Evolutionary conservation across 306 rosid species (phyloP).

Genomic region (Vicia faba): DNA sequence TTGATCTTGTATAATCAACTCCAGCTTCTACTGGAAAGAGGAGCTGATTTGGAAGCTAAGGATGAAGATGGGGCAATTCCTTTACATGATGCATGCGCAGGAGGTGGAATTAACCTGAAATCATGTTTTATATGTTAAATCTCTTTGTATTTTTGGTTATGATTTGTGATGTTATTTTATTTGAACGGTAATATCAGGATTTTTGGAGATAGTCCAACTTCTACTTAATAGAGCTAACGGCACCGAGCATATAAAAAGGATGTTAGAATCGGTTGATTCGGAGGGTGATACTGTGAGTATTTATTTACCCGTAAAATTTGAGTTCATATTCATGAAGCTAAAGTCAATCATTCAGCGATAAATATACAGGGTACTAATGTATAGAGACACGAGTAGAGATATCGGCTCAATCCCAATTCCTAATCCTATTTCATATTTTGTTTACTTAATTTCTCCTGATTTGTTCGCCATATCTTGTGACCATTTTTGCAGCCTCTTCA

Average conservation of each 20-base stretch:
- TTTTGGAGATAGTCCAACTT: slow-evolving; percentile 66
- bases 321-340: slow-evolving; percentile 4
- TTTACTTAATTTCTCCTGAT: slow-evolving; percentile 15
- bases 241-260: slow-evolving; percentile 56
- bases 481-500: slow-evolving; percentile 78
- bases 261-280: slow-evolving; percentile 81
- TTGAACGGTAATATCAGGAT: slow-evolving; percentile 55
- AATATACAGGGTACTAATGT: too few species aligned
- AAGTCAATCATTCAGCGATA: too few species aligned
- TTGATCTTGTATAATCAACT: slow-evolving; percentile 32
- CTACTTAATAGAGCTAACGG: slow-evolving; percentile 56
- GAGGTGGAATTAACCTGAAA: slow-evolving; percentile 56
- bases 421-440: neutral
- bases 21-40: slow-evolving; percentile 86
- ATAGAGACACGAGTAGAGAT: neutral
- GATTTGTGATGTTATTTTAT: slow-evolving; percentile 6
- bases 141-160: neutral
- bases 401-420: neutral
- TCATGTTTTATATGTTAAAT: neutral
- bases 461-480: slow-evolving; percentile 24
- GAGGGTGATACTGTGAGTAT: slow-evolving; percentile 94
- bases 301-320: slow-evolving; percentile 21
- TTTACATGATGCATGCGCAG: slow-evolving; percentile 94
- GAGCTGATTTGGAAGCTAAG: slow-evolving; percentile 69
- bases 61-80: slow-evolving; percentile 95